These are phyloP conservation scores for Sisymbrium altissimum DNA, from an alignment of 345 rosid genomes.

Conservation along the genomic window DNA sequence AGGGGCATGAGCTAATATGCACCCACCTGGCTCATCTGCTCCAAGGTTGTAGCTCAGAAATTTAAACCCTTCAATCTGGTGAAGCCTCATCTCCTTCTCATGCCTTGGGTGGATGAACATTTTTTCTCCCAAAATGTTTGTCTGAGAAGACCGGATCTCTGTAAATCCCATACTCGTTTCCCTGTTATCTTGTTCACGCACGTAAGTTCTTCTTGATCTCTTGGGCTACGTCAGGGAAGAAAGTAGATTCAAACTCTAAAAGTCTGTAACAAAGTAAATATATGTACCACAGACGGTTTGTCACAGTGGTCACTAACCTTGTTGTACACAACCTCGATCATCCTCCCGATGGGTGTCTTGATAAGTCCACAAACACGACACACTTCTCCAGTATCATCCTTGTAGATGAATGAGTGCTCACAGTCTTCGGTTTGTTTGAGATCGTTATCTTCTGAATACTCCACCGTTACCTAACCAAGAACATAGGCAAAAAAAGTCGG, in stretches of 20 bases:
- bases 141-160: constrained; percentile 36
- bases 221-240: constrained; percentile 46
- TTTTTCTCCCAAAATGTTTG: constrained; percentile 46
- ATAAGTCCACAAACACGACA: constrained; percentile 89
- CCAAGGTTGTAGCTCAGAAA: constrained; percentile 73
- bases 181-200: constrained; percentile 36
- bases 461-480: constrained; percentile 48
- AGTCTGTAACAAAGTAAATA: not conserved
- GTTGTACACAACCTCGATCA: constrained; percentile 71
- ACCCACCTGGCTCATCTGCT: constrained; percentile 76
- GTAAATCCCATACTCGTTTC: constrained; percentile 37
- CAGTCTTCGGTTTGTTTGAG: constrained; percentile 47
- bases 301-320: constrained; percentile 49
- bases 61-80: constrained; percentile 80
- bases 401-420: constrained; percentile 73
- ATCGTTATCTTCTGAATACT: constrained; percentile 41
- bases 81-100: constrained; percentile 77
- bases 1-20: constrained; percentile 95
- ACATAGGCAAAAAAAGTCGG: not conserved
- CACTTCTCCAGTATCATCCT: constrained; percentile 88
- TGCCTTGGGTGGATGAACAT: constrained; percentile 87
- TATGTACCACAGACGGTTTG: not conserved
- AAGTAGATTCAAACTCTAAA: not conserved
- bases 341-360: constrained; percentile 60
- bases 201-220: constrained; percentile 52